Conservation (phyloP, 257 asterid species). For the Solanum rostratum region DNA sequence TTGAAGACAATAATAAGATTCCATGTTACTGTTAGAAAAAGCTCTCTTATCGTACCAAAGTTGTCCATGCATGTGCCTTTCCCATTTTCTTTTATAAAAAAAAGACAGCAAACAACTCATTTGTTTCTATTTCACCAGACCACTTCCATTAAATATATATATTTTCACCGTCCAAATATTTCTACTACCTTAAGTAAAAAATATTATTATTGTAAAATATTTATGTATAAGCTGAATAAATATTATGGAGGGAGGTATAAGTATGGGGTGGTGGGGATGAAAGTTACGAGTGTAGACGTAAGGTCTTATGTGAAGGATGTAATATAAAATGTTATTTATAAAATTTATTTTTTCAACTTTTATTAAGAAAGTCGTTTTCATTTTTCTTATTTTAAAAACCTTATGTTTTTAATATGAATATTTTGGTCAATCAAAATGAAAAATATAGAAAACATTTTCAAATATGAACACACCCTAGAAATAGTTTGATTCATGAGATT, state of each 20-base stretch:
- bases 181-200: background rate
- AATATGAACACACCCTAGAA: background rate
- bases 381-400: background rate
- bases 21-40: background rate
- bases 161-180: slow-evolving; percentile 36
- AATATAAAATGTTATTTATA: too few species aligned
- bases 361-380: too few species aligned
- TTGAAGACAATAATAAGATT: background rate
- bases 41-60: slow-evolving; percentile 28
- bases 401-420: too few species aligned
- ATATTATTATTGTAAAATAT: too few species aligned
- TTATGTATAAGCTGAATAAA: too few species aligned
- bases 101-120: slow-evolving; percentile 15
- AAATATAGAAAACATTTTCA: too few species aligned
- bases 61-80: slow-evolving; percentile 65
- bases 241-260: too few species aligned
- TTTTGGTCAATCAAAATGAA: too few species aligned
- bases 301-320: too few species aligned
- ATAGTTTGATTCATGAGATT: background rate
- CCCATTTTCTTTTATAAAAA: slow-evolving; percentile 13
- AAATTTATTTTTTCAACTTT: too few species aligned
- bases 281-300: too few species aligned
- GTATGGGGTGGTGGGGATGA: too few species aligned
- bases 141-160: slow-evolving; percentile 21
- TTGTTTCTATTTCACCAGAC: slow-evolving; percentile 53